A percentile compares a stretch with the other conserved stretches of the same genome.
Conservation (phyloP, 148 eudicot species). For the Persicaria maculosa region DNA sequence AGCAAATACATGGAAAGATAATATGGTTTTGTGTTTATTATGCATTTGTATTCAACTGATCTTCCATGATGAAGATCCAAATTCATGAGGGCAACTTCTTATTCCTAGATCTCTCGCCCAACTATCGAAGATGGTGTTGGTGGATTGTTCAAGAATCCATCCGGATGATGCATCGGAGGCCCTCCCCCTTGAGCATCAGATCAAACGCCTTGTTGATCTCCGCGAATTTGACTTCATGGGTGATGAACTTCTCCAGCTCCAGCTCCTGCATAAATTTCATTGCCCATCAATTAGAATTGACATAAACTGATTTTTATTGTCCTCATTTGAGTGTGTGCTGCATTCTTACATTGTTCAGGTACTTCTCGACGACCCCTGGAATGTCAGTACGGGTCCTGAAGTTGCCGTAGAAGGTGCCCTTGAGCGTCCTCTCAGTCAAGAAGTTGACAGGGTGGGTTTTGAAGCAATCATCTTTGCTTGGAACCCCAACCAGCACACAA, state of each 20-base stretch:
- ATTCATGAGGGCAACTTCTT: neutral
- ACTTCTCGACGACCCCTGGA: slow-evolving; percentile 47
- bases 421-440: slow-evolving; percentile 40
- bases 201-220: slow-evolving; percentile 69
- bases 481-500: slow-evolving; percentile 52
- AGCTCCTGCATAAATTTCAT: slow-evolving; percentile 22
- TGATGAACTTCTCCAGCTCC: slow-evolving; percentile 50
- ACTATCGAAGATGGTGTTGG: neutral
- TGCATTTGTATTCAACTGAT: neutral
- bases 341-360: slow-evolving; percentile 39
- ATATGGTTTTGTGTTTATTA: neutral
- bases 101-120: neutral
- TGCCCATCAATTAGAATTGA: neutral
- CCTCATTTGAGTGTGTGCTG: neutral
- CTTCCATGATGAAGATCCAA: neutral
- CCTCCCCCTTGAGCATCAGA: slow-evolving; percentile 37
- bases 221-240: slow-evolving; percentile 38
- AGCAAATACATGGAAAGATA: neutral
- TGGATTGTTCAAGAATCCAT: slow-evolving; percentile 25
- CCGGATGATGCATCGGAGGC: slow-evolving; percentile 50
- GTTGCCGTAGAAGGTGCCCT: slow-evolving; percentile 52
- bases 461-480: slow-evolving; percentile 45
- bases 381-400: slow-evolving; percentile 42
- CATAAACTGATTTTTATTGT: neutral
- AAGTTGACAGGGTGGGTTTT: slow-evolving; percentile 43